Evolutionary conservation across 176 grass and related monocot genomes (phyloP).

Genomic region (Triticum monococcum): DNA sequence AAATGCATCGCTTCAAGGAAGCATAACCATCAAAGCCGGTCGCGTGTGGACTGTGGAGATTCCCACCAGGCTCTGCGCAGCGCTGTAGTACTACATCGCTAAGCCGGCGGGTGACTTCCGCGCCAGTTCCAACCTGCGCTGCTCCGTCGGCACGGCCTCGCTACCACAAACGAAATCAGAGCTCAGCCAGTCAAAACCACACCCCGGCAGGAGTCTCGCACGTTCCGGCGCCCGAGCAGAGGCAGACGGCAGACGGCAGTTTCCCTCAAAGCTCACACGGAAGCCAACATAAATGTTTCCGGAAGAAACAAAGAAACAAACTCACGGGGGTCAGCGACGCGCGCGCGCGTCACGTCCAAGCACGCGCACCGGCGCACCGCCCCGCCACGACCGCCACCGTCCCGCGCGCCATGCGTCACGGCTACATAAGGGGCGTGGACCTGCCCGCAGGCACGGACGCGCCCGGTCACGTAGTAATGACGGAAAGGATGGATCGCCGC

Average conservation of each 20-base stretch:
- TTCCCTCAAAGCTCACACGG: not conserved
- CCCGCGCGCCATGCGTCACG: not conserved
- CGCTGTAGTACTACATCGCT: too few species aligned
- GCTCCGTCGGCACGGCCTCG: not conserved
- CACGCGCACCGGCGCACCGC: not conserved
- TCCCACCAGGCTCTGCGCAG: too few species aligned
- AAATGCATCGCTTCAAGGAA: not conserved
- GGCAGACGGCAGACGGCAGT: not conserved
- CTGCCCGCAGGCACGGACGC: not conserved
- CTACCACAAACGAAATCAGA: not conserved
- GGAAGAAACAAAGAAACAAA: not conserved
- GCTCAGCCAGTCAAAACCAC: not conserved
- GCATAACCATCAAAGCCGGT: not conserved
- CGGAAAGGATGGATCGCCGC: conserved; percentile 15
- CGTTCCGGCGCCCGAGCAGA: not conserved
- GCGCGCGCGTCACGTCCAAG: not conserved
- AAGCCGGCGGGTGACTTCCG: not conserved
- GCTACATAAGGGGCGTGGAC: too few species aligned
- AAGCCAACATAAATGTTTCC: not conserved
- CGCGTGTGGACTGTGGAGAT: too few species aligned
- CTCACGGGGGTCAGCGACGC: not conserved
- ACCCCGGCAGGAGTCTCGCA: not conserved
- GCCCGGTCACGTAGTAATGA: too few species aligned
- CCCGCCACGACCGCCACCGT: not conserved
- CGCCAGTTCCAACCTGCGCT: not conserved